Evolutionary conservation across 1,284 basidiomycete species (phyloP).

Genomic region (Sporisorium graminicola): DNA sequence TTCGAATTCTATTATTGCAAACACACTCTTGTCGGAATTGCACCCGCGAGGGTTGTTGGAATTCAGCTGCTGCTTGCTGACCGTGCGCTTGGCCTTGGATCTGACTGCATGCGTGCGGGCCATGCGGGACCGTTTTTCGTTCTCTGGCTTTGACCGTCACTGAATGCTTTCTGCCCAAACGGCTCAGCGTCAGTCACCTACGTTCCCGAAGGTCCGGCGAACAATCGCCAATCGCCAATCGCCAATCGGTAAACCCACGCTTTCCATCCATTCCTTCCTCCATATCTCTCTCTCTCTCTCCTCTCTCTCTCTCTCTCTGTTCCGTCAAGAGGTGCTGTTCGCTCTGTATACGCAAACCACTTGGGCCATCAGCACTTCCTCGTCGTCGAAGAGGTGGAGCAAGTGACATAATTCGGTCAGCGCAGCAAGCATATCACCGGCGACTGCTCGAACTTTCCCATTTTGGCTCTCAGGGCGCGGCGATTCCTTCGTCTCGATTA

Average conservation of each 20-base stretch:
- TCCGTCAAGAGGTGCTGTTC: neutral
- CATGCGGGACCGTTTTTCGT: neutral
- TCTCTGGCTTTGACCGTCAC: neutral
- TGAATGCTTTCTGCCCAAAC: no score
- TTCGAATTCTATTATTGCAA: slow-evolving; percentile 1
- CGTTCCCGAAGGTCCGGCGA: neutral
- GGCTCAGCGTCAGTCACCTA: neutral
- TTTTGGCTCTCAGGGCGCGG: neutral
- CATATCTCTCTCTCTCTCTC: neutral
- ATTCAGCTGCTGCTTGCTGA: no score
- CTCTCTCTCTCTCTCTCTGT: no score
- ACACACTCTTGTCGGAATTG: no score
- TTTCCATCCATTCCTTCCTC: neutral
- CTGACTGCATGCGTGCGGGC: neutral
- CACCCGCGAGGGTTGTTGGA: no score
- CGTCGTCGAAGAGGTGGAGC: neutral
- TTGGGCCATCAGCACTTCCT: neutral
- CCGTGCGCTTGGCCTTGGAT: no score
- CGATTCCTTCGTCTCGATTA: neutral
- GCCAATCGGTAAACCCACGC: neutral
- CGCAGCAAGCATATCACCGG: neutral
- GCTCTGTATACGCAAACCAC: neutral
- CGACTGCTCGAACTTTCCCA: neutral
- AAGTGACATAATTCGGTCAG: neutral
- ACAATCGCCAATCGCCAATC: neutral